These are phyloP conservation scores for Sanghuangporus baumii DNA, from an alignment of 1,284 basidiomycete genomes.

Conservation along the genomic window DNA sequence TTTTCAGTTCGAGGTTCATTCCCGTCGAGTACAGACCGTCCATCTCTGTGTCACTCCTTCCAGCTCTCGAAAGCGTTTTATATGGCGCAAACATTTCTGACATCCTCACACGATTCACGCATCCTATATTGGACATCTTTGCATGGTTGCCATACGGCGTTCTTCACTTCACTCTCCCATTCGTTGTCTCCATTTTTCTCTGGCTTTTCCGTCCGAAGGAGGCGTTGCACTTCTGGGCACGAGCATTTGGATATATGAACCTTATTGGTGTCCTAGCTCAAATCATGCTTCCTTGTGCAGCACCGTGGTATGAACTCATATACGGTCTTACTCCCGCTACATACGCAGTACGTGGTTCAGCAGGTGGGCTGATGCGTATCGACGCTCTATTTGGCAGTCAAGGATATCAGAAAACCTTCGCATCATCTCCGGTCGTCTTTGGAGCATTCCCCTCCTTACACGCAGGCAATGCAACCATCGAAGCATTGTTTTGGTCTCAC, in stretches of 20 bases:
- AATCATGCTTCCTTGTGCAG: conserved; percentile 87
- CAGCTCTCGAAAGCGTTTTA: conserved; percentile 89
- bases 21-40: conserved; percentile 68
- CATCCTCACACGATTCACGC: conserved; percentile 90
- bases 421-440: conserved; percentile 89
- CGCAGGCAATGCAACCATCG: conserved; percentile 86
- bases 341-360: conserved; percentile 88
- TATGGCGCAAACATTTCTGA: conserved; percentile 98
- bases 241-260: conserved; percentile 93
- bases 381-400: conserved; percentile 80
- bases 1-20: conserved; percentile 85
- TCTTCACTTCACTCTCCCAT: conserved; percentile 82
- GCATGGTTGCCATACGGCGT: conserved; percentile 98
- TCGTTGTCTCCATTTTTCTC: conserved; percentile 72
- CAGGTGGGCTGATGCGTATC: conserved; percentile 90
- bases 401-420: conserved; percentile 83
- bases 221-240: conserved; percentile 81
- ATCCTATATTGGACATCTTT: conserved; percentile 86
- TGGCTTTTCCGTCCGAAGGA: conserved; percentile 80
- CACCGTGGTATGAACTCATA: conserved; percentile 98
- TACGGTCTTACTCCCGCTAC: conserved; percentile 94
- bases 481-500: conserved; percentile 90
- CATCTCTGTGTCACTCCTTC: conserved; percentile 89
- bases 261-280: conserved; percentile 86
- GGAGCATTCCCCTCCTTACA: conserved; percentile 96